Evolutionary conservation across 2,329 filamentous ascomycete species (phyloP).

Genomic region (Setomelanomma holmii): DNA sequence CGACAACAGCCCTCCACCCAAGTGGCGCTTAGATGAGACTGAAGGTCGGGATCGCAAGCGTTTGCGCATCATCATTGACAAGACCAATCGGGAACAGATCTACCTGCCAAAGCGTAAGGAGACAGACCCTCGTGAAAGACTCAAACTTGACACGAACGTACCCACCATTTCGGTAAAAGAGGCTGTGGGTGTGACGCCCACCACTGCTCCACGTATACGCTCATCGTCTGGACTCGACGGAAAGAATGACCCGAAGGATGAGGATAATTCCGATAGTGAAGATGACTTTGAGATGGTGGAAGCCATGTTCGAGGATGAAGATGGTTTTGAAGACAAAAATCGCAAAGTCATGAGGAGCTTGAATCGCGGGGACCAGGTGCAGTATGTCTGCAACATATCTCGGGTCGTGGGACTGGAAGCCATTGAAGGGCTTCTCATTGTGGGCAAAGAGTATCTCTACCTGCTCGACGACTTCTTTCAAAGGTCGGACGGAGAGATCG

Average conservation of each 20-base stretch:
- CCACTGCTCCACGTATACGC: conserved; percentile 23
- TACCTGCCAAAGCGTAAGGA: conserved; percentile 85
- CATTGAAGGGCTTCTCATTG: conserved; percentile 89
- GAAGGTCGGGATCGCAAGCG: conserved; percentile 97
- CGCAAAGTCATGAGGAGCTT: conserved; percentile 95
- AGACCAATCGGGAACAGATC: conserved; percentile 68
- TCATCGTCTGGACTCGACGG: conserved; percentile 27
- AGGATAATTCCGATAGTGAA: conserved; percentile 63
- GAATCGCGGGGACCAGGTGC: conserved; percentile 87
- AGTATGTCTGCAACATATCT: conserved; percentile 94
- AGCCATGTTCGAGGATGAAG: conserved; percentile 83
- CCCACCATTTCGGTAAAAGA: conserved; percentile 38
- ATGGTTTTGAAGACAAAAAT: conserved; percentile 96
- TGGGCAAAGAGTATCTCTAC: conserved; percentile 91
- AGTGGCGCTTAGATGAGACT: conserved; percentile 94
- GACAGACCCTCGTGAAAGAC: conserved; percentile 59
- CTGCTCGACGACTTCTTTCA: conserved; percentile 98
- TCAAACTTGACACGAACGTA: conserved; percentile 57
- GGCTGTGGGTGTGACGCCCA: conserved; percentile 39
- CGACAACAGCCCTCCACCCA: conserved; percentile 67
- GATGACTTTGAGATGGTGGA: conserved; percentile 97
- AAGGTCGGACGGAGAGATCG: conserved; percentile 91
- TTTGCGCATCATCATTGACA: conserved; percentile 82
- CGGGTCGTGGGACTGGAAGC: conserved; percentile 93
- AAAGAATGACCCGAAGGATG: conserved; percentile 46